These are phyloP conservation scores for Pleurotus sapidus DNA, from an alignment of 768 basidiomycete genomes.

Conservation along the genomic window DNA sequence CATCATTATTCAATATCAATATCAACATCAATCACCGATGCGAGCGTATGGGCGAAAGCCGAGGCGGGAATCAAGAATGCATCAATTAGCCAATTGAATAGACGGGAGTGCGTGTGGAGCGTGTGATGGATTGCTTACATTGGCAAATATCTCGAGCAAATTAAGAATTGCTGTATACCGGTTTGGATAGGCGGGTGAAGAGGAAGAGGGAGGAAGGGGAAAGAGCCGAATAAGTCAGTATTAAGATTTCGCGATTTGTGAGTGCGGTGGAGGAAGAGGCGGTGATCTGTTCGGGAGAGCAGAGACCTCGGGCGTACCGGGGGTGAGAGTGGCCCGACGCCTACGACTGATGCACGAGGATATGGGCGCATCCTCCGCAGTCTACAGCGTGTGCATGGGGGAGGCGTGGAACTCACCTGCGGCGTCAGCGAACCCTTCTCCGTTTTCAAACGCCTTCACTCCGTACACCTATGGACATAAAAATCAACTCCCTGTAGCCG, in stretches of 20 bases:
- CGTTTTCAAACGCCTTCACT: slow-evolving; percentile 53
- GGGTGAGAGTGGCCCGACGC: not conserved
- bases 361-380: too few species aligned
- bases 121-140: slow-evolving; percentile 29
- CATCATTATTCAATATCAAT: too few species aligned
- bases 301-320: not conserved
- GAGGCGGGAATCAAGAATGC: too few species aligned
- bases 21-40: too few species aligned
- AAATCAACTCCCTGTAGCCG: not conserved
- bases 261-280: not conserved
- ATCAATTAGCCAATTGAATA: too few species aligned
- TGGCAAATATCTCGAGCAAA: slow-evolving; percentile 67
- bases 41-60: too few species aligned
- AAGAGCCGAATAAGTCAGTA: slow-evolving; percentile 8
- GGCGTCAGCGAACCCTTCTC: slow-evolving; percentile 73
- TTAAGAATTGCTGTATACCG: slow-evolving; percentile 59
- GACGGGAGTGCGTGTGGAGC: too few species aligned
- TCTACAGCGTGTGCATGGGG: not conserved
- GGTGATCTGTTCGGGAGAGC: not conserved
- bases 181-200: too few species aligned
- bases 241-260: not conserved
- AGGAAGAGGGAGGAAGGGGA: not conserved
- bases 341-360: not conserved
- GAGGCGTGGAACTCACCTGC: slow-evolving; percentile 46
- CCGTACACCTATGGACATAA: slow-evolving; percentile 58